Conservation (phyloP, 2,329 filamentous ascomycete species). For the Geosmithia flava region DNA sequence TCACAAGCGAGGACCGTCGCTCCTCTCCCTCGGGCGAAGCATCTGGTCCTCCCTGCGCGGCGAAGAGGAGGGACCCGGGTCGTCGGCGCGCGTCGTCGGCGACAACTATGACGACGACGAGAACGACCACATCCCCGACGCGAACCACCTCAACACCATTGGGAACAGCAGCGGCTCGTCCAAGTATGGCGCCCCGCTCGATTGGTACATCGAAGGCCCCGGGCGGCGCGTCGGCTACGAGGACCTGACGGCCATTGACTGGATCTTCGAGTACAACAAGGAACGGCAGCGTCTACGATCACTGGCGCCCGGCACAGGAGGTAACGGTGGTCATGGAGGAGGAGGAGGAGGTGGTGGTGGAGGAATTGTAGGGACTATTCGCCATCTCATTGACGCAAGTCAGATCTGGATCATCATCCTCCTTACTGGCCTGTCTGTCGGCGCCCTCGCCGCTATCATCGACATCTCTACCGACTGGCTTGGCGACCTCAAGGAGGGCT, state of each 20-base stretch:
- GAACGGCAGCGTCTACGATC: slow-evolving; percentile 80
- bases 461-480: slow-evolving; percentile 90
- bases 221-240: slow-evolving; percentile 89
- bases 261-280: slow-evolving; percentile 98
- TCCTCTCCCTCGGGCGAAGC: slow-evolving; percentile 29
- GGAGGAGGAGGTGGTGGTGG: too few relatives aligned
- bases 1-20: slow-evolving; percentile 35
- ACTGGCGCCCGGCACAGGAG: slow-evolving; percentile 55
- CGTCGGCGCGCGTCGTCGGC: slow-evolving; percentile 1
- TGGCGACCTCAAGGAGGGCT: slow-evolving; percentile 81
- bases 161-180: slow-evolving; percentile 6
- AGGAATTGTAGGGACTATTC: slow-evolving; percentile 43
- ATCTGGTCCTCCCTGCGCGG: slow-evolving; percentile 36
- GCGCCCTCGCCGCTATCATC: slow-evolving; percentile 75
- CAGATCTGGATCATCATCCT: slow-evolving; percentile 89
- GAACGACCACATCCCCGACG: neutral
- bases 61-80: slow-evolving; percentile 6
- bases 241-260: slow-evolving; percentile 94
- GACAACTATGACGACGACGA: neutral
- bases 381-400: slow-evolving; percentile 66
- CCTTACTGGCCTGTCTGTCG: slow-evolving; percentile 72
- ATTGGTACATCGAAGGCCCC: slow-evolving; percentile 87
- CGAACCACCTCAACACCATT: slow-evolving; percentile 2
- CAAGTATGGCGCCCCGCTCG: slow-evolving; percentile 40
- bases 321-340: slow-evolving; percentile 34